Conservation (phyloP, 1,284 basidiomycete genomes). For the Cutaneotrichosporon curvatum region DNA sequence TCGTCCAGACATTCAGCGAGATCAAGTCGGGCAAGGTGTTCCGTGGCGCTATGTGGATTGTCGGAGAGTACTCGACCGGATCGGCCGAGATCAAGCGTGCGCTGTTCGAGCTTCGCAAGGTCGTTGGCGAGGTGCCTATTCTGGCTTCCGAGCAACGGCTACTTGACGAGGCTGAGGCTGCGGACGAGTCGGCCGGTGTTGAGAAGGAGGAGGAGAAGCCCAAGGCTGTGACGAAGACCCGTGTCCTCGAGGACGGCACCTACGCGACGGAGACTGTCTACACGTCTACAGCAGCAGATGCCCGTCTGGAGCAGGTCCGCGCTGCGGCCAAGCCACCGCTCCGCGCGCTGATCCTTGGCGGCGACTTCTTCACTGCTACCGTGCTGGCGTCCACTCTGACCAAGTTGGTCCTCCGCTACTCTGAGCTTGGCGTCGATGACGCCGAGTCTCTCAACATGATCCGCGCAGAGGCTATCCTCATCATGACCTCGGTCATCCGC, state of each 20-base stretch:
- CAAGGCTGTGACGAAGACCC: conserved; percentile 50
- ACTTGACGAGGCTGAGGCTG: conserved; percentile 65
- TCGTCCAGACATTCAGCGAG: conserved; percentile 73
- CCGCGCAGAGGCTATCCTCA: conserved; percentile 93
- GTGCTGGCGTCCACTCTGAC: conserved; percentile 83
- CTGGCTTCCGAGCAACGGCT: conserved; percentile 78
- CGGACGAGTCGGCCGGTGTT: conserved; percentile 45
- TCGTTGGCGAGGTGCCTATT: conserved; percentile 93
- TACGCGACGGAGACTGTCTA: conserved; percentile 96
- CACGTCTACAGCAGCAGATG: conserved; percentile 59
- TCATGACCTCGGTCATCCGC: conserved; percentile 95
- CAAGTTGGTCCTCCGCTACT: conserved; percentile 82
- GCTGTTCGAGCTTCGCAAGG: conserved; percentile 75
- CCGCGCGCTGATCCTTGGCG: conserved; percentile 80
- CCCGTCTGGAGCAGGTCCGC: conserved; percentile 71
- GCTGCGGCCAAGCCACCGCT: conserved; percentile 84
- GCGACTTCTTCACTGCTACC: conserved; percentile 94
- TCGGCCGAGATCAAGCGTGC: conserved; percentile 61
- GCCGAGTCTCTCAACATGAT: conserved; percentile 60
- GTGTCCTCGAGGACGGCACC: conserved; percentile 89
- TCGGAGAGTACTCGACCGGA: conserved; percentile 84
- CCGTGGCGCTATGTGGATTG: conserved; percentile 94
- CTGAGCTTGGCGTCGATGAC: conserved; percentile 57
- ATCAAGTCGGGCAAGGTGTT: conserved; percentile 98
- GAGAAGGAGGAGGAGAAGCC: conserved; percentile 45